Percentiles rank a stretch among this genome's conserved stretches.
These are phyloP conservation scores for Gynochthodes officinalis DNA, from an alignment of 257 asterid genomes.

Conservation along the genomic window DNA sequence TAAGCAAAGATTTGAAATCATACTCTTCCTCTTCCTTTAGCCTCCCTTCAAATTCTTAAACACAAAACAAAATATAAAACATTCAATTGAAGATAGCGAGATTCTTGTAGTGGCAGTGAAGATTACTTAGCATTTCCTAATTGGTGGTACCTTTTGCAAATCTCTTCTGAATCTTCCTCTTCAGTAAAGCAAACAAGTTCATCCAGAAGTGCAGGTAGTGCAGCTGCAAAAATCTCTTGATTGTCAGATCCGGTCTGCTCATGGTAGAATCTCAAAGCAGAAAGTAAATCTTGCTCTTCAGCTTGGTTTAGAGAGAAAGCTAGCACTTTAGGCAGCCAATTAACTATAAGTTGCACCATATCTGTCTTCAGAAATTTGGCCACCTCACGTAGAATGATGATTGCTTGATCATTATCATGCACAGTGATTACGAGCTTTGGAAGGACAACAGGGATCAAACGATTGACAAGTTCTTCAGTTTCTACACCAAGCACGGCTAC, in stretches of 20 bases:
- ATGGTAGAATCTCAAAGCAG: slow-evolving; percentile 73
- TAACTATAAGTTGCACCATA: slow-evolving; percentile 65
- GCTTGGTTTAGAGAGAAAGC: slow-evolving; percentile 91
- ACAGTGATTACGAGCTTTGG: slow-evolving; percentile 78
- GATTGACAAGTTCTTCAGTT: slow-evolving; percentile 72
- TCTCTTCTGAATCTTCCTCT: slow-evolving; percentile 62
- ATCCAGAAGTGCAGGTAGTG: slow-evolving; percentile 70
- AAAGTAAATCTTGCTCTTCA: slow-evolving; percentile 52
- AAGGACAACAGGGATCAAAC: slow-evolving; percentile 87
- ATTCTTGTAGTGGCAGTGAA: neutral
- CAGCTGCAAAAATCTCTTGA: slow-evolving; percentile 81
- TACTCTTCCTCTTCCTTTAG: neutral
- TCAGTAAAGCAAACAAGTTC: slow-evolving; percentile 88
- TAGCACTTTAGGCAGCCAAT: slow-evolving; percentile 84
- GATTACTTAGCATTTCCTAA: neutral
- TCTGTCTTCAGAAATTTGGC: slow-evolving; percentile 65
- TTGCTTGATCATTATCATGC: slow-evolving; percentile 58
- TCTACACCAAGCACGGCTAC: slow-evolving; percentile 72
- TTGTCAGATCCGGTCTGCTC: slow-evolving; percentile 61
- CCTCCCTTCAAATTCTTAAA: neutral
- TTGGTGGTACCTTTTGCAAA: slow-evolving; percentile 53
- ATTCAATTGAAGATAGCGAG: neutral
- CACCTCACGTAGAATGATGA: slow-evolving; percentile 54
- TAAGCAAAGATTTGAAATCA: neutral
- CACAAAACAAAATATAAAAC: neutral